These are phyloP conservation scores for Salix suchowensis DNA, from an alignment of 345 rosid genomes.

Conservation along the genomic window DNA sequence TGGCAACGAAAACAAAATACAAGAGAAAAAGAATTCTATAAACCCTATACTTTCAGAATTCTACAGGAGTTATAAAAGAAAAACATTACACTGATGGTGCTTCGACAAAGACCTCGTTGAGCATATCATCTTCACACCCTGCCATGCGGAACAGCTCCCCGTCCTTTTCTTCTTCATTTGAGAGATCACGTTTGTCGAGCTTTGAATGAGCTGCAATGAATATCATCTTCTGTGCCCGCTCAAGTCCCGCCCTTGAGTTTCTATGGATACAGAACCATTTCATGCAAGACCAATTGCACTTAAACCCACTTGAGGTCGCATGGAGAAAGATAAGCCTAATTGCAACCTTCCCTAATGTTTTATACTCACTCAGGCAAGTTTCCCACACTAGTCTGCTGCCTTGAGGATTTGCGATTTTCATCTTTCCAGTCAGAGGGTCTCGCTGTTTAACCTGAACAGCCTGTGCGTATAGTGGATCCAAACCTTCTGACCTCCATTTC, in stretches of 20 bases:
- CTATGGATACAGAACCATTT: constrained; percentile 38
- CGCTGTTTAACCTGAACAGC: constrained; percentile 56
- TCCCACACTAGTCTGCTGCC: constrained; percentile 64
- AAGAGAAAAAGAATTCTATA: constrained; percentile 27
- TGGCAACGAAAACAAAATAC: constrained; percentile 18
- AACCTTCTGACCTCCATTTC: constrained; percentile 64
- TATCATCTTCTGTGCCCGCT: constrained; percentile 52
- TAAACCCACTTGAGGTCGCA: constrained; percentile 49
- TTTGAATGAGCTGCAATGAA: constrained; percentile 57
- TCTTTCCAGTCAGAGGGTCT: constrained; percentile 50
- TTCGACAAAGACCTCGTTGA: constrained; percentile 40
- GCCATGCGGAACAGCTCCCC: constrained; percentile 36
- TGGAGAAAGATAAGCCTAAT: constrained; percentile 54
- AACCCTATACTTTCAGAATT: constrained; percentile 29
- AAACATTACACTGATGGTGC: constrained; percentile 43
- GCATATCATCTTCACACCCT: constrained; percentile 41
- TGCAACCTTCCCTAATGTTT: constrained; percentile 49
- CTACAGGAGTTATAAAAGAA: constrained; percentile 31
- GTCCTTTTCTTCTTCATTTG: constrained; percentile 48
- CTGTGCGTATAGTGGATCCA: constrained; percentile 55
- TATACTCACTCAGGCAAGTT: constrained; percentile 52
- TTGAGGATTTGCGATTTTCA: constrained; percentile 58
- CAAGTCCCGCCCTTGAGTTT: constrained; percentile 36
- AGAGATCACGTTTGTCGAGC: constrained; percentile 43
- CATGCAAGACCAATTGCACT: constrained; percentile 42